Conservation (phyloP, 2,329 filamentous ascomycete species). For the Aspergillus fumigatus region DNA sequence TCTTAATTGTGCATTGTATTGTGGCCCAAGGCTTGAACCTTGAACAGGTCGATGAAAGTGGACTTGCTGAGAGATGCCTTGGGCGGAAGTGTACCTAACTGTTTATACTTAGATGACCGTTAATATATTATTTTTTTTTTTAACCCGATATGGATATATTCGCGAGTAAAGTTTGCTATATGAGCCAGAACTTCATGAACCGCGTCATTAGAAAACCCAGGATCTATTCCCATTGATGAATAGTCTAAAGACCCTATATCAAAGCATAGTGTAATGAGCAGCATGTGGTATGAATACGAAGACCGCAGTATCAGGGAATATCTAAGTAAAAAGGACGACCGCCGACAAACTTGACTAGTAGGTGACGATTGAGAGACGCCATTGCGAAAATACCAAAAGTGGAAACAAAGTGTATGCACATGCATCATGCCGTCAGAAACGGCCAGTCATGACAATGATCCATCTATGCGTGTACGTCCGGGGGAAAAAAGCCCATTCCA, state of each 20-base stretch:
- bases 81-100: slow-evolving; percentile 5
- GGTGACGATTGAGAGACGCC: not conserved
- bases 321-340: not conserved
- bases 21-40: slow-evolving; percentile 14
- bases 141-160: not conserved
- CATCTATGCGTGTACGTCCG: not conserved
- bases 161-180: not conserved
- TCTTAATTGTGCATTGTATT: slow-evolving; percentile 11
- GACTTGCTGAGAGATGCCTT: slow-evolving; percentile 16
- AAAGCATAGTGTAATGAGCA: not conserved
- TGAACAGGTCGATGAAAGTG: slow-evolving; percentile 18
- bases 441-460: not conserved
- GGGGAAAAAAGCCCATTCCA: not conserved
- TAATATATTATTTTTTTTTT: slow-evolving; percentile 8
- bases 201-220: not conserved
- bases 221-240: not conserved
- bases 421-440: not conserved
- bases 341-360: not conserved
- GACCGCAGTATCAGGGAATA: not conserved
- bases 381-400: not conserved
- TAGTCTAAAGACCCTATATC: not conserved
- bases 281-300: not conserved
- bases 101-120: slow-evolving; percentile 12
- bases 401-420: not conserved
- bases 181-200: not conserved